A percentile compares a stretch with the other conserved stretches of the same genome.
These are phyloP conservation scores for Ramaria rubella DNA, from an alignment of 768 basidiomycete genomes.

Conservation along the genomic window DNA sequence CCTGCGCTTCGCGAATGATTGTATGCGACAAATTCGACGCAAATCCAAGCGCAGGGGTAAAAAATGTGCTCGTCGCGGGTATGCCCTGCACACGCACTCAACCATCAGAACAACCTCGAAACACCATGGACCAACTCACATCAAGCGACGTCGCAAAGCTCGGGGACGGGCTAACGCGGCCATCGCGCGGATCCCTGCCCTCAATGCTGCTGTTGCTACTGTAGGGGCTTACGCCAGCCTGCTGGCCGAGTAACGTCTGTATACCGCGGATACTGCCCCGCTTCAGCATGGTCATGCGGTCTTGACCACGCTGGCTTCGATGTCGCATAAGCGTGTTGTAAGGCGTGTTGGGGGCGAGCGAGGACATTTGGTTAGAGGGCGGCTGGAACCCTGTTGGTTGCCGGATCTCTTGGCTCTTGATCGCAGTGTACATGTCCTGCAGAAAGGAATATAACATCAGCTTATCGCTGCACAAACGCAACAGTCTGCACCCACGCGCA, in stretches of 20 bases:
- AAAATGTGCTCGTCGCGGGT: conserved; percentile 59
- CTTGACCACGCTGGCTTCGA: conserved; percentile 62
- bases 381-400: conserved; percentile 58
- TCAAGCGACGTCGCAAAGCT: conserved; percentile 90
- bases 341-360: conserved; percentile 43
- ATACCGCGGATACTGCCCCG: conserved; percentile 88
- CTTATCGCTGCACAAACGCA: not conserved
- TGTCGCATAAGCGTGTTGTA: conserved; percentile 48
- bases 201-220: conserved; percentile 74
- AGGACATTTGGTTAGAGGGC: conserved; percentile 37
- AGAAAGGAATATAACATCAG: conserved; percentile 4
- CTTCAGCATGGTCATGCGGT: conserved; percentile 73
- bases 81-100: conserved; percentile 41
- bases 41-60: conserved; percentile 88
- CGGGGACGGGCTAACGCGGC: conserved; percentile 89
- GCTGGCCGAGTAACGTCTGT: conserved; percentile 67
- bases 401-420: conserved; percentile 86
- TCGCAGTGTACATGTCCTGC: conserved; percentile 90
- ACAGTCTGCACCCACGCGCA: conserved; percentile 55
- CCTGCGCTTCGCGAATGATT: conserved; percentile 91
- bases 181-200: conserved; percentile 32
- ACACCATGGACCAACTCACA: conserved; percentile 35
- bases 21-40: conserved; percentile 93
- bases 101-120: too few species aligned
- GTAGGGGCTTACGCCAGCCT: conserved; percentile 68